phyloP scores from a whole-genome alignment of 177 flowering plant species.

The Vitis hybrid region DNA sequence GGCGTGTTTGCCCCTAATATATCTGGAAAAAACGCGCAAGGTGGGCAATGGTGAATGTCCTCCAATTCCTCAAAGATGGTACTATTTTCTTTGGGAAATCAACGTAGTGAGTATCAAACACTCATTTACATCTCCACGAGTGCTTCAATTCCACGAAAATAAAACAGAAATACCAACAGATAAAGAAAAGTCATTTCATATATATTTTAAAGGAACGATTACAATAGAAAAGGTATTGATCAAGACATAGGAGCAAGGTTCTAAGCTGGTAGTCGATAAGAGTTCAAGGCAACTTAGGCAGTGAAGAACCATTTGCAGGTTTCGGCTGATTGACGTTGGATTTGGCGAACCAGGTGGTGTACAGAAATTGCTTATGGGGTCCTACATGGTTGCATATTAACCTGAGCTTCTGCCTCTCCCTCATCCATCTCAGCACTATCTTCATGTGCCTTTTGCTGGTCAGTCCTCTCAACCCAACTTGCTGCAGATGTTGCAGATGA shows the following conservation, averaged over 20 bases:
- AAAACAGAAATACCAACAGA: too few relatives aligned
- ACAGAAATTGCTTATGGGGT: constrained; percentile 82
- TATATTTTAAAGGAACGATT: background rate
- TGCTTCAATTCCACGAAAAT: too few relatives aligned
- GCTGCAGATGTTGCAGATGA: constrained; percentile 35
- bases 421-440: constrained; percentile 86
- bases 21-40: too few relatives aligned
- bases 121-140: too few relatives aligned
- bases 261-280: background rate
- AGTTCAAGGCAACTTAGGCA: constrained; percentile 26
- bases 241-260: too few relatives aligned
- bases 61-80: too few relatives aligned
- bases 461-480: constrained; percentile 79
- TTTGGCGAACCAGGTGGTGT: constrained; percentile 93
- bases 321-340: constrained; percentile 33
- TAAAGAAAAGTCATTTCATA: too few relatives aligned
- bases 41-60: too few relatives aligned
- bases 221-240: background rate
- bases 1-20: too few relatives aligned
- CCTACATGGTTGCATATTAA: constrained; percentile 85
- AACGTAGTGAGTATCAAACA: too few relatives aligned
- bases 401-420: constrained; percentile 85
- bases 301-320: constrained; percentile 25
- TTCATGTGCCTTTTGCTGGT: constrained; percentile 94
- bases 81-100: too few relatives aligned